Evolutionary conservation across 2,329 filamentous ascomycete genomes (phyloP).

Genomic region (Myriosclerotinia curreyana): DNA sequence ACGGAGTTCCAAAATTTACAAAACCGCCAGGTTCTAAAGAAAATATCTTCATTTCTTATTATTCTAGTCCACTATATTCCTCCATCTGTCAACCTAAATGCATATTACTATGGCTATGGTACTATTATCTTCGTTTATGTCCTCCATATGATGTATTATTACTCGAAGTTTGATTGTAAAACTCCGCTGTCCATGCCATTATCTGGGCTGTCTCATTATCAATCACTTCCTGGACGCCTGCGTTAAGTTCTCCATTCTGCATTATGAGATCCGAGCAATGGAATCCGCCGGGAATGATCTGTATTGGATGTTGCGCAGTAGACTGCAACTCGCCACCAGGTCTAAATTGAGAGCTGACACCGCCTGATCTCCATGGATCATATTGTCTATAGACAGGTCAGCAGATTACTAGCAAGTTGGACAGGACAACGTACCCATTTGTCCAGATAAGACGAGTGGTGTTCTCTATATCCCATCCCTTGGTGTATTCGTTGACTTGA

Average conservation of each 20-base stretch:
- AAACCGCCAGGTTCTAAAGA: background rate
- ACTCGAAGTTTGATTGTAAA: slow-evolving; percentile 24
- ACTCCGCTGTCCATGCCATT: slow-evolving; percentile 53
- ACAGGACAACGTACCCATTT: slow-evolving; percentile 46
- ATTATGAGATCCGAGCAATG: slow-evolving; percentile 55
- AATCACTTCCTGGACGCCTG: slow-evolving; percentile 48
- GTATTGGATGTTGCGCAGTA: slow-evolving; percentile 48
- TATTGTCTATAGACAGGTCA: slow-evolving; percentile 43
- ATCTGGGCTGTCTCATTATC: slow-evolving; percentile 50
- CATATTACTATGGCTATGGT: background rate
- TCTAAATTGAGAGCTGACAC: slow-evolving; percentile 51
- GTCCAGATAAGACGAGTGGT: slow-evolving; percentile 55
- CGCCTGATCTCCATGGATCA: slow-evolving; percentile 58
- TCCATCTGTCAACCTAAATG: background rate
- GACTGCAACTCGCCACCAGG: slow-evolving; percentile 53
- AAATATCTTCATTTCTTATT: slow-evolving; percentile 4
- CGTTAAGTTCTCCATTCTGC: slow-evolving; percentile 47
- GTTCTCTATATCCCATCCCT: slow-evolving; percentile 53
- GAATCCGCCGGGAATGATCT: slow-evolving; percentile 51
- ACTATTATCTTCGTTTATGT: slow-evolving; percentile 13
- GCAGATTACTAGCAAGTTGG: background rate
- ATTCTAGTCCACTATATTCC: background rate
- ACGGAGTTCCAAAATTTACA: background rate
- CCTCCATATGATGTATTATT: background rate
- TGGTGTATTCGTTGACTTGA: slow-evolving; percentile 52